Base-by-base conservation (phyloP, 1,284 basidiomycete genomes). In the Ceratobasidium sp. region DNA sequence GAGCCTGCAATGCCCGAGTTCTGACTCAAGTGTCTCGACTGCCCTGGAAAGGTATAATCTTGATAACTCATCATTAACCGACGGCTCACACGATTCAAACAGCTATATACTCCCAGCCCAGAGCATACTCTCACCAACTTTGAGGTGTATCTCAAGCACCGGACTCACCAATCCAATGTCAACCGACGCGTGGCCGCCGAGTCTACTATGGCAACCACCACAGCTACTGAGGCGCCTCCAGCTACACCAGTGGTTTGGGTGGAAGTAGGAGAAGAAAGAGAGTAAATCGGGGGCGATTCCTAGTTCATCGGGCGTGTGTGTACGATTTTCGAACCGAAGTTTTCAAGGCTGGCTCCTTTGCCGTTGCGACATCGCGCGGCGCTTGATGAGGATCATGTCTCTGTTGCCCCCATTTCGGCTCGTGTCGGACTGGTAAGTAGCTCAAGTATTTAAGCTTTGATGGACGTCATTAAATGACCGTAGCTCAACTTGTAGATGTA, bases 21-120 rank as follows among this genome's bases (percentile, higher is more conserved):
- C 97, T 90, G 97, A 26, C 90, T 99, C 83, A 97, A 95, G 85
- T 99, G 97, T 85, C 84, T 93, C 79, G 97, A 99, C 85, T 99
- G 97, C 85, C 96, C 96, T 80, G 95, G 95, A 83, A 97, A 97
- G 89, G 95, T 96, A 80, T n/a, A 88, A 84, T 10, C 5, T 53
- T 42, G 9, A 49, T 68, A 9, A n/a, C 9, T 20, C 33, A 20
- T 23, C 53, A 44, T 77, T 58, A 55, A 46, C 40, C n/a, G 66
- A 81, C 69, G 1, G 20, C 6, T n/a, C 0, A 66, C 42, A 33
- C 42, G 23, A 58, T 33, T 10, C 55, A 13, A 42, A 53, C 49
- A 97, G 93, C 86, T 99, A 77, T 99, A 99, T 88, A 97, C 94
- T 81, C 93, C 96, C 40, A 97, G 97, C 40, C 95, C 95, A 3